Evolutionary conservation across 2,329 filamentous ascomycete species (phyloP).

Genomic region (Sporothrix humicola): DNA sequence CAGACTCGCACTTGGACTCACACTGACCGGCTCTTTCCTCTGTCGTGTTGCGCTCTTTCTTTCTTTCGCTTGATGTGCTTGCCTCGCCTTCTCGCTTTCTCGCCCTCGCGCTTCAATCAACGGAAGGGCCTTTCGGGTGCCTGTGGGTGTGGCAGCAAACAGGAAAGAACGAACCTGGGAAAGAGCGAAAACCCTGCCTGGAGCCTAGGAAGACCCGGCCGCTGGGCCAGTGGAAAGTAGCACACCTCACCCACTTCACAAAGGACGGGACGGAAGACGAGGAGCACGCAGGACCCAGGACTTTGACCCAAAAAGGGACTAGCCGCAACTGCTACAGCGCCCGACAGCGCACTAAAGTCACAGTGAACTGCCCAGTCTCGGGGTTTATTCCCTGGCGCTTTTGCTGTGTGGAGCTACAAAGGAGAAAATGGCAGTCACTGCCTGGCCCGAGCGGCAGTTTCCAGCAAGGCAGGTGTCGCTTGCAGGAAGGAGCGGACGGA

Average conservation of each 20-base stretch:
- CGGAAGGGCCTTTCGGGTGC: neutral
- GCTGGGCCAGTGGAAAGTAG: neutral
- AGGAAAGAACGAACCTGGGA: neutral
- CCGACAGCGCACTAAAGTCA: neutral
- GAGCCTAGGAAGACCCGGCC: neutral
- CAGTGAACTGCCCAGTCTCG: neutral
- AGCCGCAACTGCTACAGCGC: neutral
- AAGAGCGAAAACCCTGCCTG: neutral
- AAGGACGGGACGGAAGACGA: neutral
- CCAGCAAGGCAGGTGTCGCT: neutral
- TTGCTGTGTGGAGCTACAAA: neutral
- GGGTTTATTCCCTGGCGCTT: constrained; percentile 9
- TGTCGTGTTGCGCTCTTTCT: neutral
- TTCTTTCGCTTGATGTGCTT: neutral
- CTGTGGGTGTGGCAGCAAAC: neutral
- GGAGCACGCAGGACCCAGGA: neutral
- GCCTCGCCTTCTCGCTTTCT: constrained; percentile 7
- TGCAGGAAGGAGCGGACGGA: neutral
- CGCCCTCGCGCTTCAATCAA: neutral
- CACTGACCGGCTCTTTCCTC: too few species aligned
- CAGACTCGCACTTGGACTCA: neutral
- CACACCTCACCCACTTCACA: neutral
- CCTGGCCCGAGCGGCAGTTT: constrained; percentile 1
- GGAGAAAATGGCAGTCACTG: constrained; percentile 1
- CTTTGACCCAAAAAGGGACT: constrained; percentile 3